phyloP scores from a whole-genome alignment of 1,139 yeast species.

The Citeromyces hawaiiensis region DNA sequence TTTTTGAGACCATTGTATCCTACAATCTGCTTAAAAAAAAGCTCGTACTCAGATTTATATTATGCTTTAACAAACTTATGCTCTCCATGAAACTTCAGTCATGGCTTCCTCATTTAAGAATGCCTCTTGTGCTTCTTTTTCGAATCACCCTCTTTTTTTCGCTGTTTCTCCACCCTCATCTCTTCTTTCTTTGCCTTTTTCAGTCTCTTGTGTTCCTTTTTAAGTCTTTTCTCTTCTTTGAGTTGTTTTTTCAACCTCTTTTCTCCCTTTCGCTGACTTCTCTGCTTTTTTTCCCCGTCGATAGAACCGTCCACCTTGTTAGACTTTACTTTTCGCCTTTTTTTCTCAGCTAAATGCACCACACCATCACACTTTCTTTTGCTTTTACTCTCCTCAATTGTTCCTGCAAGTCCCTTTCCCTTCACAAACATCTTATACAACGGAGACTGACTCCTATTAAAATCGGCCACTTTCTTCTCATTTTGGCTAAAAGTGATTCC shows the following conservation, averaged over 20 bases:
- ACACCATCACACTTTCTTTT: conserved; percentile 8
- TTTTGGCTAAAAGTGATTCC: conserved; percentile 30
- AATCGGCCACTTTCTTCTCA: conserved; percentile 27
- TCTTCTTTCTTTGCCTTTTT: conserved; percentile 8
- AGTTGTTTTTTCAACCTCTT: conserved; percentile 11
- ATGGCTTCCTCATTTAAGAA: too few species aligned
- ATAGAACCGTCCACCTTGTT: too few species aligned
- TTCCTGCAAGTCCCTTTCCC: conserved; percentile 78
- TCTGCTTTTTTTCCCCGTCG: conserved; percentile 3
- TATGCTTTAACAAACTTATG: too few species aligned
- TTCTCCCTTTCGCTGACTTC: conserved; percentile 8
- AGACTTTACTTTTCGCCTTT: neutral
- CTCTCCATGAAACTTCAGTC: too few species aligned
- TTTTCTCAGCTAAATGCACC: conserved; percentile 8
- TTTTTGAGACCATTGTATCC: too few species aligned
- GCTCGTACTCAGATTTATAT: too few species aligned
- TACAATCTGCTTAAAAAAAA: too few species aligned
- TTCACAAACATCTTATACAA: conserved; percentile 65
- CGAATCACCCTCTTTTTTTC: conserved; percentile 2
- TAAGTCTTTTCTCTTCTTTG: conserved; percentile 10
- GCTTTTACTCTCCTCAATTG: conserved; percentile 33
- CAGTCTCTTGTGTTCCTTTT: conserved; percentile 10
- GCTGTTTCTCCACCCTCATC: neutral
- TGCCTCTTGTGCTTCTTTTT: conserved; percentile 1
- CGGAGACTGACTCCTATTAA: conserved; percentile 43